Percentiles rank a stretch among this genome's conserved stretches.
Conservation (phyloP, 2,329 filamentous ascomycete genomes). For the Colletotrichum liriopes region DNA sequence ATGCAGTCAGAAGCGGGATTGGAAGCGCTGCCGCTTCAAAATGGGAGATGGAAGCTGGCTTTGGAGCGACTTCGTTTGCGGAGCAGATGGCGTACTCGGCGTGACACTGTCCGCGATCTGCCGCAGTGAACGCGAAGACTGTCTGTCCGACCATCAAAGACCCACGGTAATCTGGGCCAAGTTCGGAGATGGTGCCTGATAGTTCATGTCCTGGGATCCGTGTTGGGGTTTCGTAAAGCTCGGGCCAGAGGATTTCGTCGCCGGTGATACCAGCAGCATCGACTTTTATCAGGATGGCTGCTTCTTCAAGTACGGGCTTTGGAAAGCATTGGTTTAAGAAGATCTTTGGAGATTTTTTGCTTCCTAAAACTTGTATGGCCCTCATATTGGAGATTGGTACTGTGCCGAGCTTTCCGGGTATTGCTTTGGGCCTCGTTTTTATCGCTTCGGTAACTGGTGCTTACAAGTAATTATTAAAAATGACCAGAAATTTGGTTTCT, state of each 20-base stretch:
- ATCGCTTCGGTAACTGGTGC: not conserved
- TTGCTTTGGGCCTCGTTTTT: not conserved
- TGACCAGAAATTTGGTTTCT: not conserved
- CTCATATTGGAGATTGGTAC: slow-evolving; percentile 46
- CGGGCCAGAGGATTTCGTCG: slow-evolving; percentile 54
- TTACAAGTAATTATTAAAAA: not conserved
- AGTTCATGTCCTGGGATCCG: slow-evolving; percentile 55
- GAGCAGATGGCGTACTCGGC: slow-evolving; percentile 50
- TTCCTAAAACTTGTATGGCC: slow-evolving; percentile 52
- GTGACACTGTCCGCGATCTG: slow-evolving; percentile 46
- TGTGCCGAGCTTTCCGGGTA: not conserved
- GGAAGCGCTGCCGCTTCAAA: slow-evolving; percentile 51
- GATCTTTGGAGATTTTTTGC: slow-evolving; percentile 44
- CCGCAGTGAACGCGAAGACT: slow-evolving; percentile 50
- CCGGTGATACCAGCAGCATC: slow-evolving; percentile 53
- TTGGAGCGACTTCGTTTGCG: slow-evolving; percentile 43
- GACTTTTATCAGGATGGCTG: slow-evolving; percentile 51
- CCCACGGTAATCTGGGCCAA: slow-evolving; percentile 48
- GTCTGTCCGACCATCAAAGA: slow-evolving; percentile 41
- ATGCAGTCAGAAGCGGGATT: slow-evolving; percentile 52
- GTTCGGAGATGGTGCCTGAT: slow-evolving; percentile 50
- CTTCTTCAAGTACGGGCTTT: slow-evolving; percentile 39
- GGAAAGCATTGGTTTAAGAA: slow-evolving; percentile 40
- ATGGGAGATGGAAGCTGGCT: slow-evolving; percentile 46
- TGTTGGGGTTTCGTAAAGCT: slow-evolving; percentile 48